phyloP scores from a whole-genome alignment of 2,329 filamentous ascomycete genomes.

The Aspergillus cejpii region DNA sequence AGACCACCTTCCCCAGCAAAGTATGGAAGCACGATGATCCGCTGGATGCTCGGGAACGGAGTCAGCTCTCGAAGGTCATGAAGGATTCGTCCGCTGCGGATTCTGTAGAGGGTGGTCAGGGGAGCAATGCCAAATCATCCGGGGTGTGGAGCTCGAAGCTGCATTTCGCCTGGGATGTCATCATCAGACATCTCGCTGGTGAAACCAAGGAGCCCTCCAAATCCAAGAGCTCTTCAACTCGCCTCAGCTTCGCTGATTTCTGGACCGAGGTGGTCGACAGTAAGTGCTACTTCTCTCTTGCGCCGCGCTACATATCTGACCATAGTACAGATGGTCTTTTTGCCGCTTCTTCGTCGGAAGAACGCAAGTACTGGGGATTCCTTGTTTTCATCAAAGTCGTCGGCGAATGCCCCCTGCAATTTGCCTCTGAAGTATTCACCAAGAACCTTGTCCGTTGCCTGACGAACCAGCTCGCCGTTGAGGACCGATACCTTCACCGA shows the following conservation, averaged over 20 bases:
- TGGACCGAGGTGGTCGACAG: constrained; percentile 84
- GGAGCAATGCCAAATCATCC: constrained; percentile 41
- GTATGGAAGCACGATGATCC: constrained; percentile 71
- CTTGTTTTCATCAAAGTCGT: constrained; percentile 76
- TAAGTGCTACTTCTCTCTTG: constrained; percentile 42
- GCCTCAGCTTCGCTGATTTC: constrained; percentile 60
- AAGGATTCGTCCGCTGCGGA: constrained; percentile 53
- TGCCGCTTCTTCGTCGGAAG: constrained; percentile 70
- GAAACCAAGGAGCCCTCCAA: constrained; percentile 25
- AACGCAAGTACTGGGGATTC: constrained; percentile 88
- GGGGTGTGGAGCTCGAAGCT: constrained; percentile 73
- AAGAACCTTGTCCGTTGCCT: constrained; percentile 75
- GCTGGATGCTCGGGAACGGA: constrained; percentile 60
- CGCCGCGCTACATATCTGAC: constrained; percentile 16
- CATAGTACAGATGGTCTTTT: constrained; percentile 65
- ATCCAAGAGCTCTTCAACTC: constrained; percentile 32
- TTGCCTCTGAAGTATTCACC: constrained; percentile 63
- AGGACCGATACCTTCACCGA: constrained; percentile 72
- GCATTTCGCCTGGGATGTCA: constrained; percentile 80
- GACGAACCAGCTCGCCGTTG: constrained; percentile 71
- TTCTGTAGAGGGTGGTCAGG: constrained; percentile 25
- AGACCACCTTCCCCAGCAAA: constrained; percentile 58
- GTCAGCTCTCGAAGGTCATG: constrained; percentile 65
- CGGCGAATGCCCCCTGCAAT: constrained; percentile 43
- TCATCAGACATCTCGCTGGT: constrained; percentile 50